Evolutionary conservation across 108 stramenopile species (phyloP), one percentile per base, ranked within the genome.

Genomic region (Nannochloropsis gaditana): DNA sequence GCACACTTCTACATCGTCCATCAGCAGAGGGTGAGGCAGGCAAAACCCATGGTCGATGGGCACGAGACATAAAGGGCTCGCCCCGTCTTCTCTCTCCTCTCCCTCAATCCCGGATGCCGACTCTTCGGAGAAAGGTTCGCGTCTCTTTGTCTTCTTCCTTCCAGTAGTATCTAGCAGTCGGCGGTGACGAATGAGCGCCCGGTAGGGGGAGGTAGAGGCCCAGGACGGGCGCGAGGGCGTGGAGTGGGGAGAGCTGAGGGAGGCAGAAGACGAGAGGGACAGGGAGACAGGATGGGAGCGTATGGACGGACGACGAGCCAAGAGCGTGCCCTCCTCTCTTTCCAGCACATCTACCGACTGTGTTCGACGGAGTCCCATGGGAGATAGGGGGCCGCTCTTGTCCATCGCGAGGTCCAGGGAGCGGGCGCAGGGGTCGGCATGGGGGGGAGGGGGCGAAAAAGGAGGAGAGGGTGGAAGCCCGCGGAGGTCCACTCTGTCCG

Each of bases 31-130:
- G 84, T 80, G 59, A 9, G 86, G 86, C 82, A 86, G 47, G 10
- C 82, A 83, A 41, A 43, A 86, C 11, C 86, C 86, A 42, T 86
- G 86, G 82, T 86, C 86, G 31, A 86, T 86, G 31, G 86, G 86
- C 42, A 86, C 6, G 9, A 86, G 83, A 19, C 84, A 31, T 2
- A 79, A 43, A 41, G 44, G 8, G 5, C 31, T 45, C 9, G 5
- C 45, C n/a, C 50, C 41, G 21, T 21, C 59, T 73, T n/a, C 59
- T n/a, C n/a, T n/a, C 59, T 73, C n/a, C 59, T 31, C 31, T 31
- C 31, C 31, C 31, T 31, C 31, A 1, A 31, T 31, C 31, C 31
- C 31, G 31, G 31, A 31, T 31, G 31, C 31, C 31, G 31, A 31
- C 31, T 31, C 31, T 31, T 31, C 31, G 31, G 31, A 31, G 31